Evolutionary conservation across 768 basidiomycete genomes (phyloP).

Genomic region (Boletus sensibilis): DNA sequence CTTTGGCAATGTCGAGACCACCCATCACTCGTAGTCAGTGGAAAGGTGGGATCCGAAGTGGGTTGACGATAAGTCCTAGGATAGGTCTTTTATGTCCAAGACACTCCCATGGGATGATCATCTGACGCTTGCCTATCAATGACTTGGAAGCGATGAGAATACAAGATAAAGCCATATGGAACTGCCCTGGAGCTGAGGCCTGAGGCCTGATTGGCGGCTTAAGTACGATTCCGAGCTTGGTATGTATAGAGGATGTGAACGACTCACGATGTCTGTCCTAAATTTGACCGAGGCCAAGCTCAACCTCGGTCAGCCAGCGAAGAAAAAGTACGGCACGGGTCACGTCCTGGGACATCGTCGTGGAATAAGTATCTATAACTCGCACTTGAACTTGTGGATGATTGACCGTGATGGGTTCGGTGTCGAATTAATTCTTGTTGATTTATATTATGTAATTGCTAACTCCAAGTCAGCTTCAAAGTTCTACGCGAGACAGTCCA

Average conservation of each 20-base stretch:
- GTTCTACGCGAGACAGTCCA: background rate
- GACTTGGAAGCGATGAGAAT: background rate
- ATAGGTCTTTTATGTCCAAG: background rate
- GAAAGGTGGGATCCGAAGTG: background rate
- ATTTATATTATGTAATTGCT: background rate
- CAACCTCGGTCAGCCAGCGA: no score
- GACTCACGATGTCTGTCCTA: background rate
- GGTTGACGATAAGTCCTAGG: background rate
- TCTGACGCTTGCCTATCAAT: background rate
- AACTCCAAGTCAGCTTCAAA: background rate
- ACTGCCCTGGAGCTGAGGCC: background rate
- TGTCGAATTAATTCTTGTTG: no score
- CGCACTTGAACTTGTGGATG: no score
- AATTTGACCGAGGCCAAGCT: no score
- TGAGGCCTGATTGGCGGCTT: no score
- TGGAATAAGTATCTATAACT: no score
- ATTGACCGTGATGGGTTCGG: no score
- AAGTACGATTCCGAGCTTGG: background rate
- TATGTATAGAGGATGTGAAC: background rate
- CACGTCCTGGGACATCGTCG: no score
- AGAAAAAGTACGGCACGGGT: no score
- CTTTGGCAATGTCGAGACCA: slow-evolving; percentile 46
- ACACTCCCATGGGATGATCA: background rate
- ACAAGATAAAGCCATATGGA: background rate
- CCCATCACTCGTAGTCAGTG: slow-evolving; percentile 12